Percentiles rank a stretch among this genome's conserved stretches.
Evolutionary conservation across 768 basidiomycete species (phyloP).

Genomic region (Agrocybe pediades): DNA sequence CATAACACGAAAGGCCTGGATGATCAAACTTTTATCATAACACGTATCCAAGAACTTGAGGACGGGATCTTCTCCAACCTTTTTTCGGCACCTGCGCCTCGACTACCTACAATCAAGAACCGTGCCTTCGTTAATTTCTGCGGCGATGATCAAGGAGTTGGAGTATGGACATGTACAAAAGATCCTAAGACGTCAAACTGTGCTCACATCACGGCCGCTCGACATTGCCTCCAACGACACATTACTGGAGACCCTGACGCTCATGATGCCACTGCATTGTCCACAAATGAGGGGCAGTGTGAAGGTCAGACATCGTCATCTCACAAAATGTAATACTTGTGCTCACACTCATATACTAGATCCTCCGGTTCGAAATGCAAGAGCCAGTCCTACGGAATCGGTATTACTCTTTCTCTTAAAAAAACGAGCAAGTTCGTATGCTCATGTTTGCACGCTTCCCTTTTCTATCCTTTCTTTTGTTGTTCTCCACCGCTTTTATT

Average conservation of each 20-base stretch:
- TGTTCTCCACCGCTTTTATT: no score
- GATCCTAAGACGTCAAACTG: conserved; percentile 7
- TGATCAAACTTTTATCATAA: conserved; percentile 4
- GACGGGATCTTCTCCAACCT: conserved; percentile 1
- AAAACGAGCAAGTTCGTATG: no score
- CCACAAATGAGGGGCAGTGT: background rate
- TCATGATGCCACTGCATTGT: background rate
- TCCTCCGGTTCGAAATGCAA: background rate
- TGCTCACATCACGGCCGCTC: conserved; percentile 6
- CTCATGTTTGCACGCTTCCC: no score
- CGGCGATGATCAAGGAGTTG: conserved; percentile 8
- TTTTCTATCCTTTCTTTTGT: no score
- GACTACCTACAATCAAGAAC: conserved; percentile 10
- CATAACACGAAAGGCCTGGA: background rate
- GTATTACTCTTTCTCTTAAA: no score
- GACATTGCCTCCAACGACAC: background rate
- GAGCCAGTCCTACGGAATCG: no score
- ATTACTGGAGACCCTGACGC: conserved; percentile 2
- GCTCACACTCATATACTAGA: background rate
- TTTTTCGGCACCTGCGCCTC: conserved; percentile 11
- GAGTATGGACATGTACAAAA: conserved; percentile 15
- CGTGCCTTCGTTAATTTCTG: conserved; percentile 13
- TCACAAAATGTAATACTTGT: background rate
- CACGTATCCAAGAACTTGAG: background rate
- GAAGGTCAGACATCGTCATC: background rate